Evolutionary conservation across 2,329 filamentous ascomycete genomes (phyloP), one percentile per base, ranked within the genome.

Genomic region (Colletotrichum ledebouriae): DNA sequence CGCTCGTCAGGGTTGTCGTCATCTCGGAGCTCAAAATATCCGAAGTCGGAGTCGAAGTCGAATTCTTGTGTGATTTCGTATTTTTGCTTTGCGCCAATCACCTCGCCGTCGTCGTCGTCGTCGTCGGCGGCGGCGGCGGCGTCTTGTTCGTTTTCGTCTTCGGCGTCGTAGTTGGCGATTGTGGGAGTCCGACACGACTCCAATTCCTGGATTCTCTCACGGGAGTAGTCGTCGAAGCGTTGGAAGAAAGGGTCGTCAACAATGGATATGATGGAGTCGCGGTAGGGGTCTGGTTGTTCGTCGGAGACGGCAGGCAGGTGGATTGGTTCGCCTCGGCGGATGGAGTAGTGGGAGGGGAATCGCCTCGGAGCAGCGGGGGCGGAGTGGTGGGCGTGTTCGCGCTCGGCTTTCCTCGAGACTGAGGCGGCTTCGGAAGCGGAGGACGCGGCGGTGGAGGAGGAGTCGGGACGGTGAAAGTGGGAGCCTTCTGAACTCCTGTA

Each of bases 171-270:
- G 68, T 74, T 71, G 22, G 73, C 71, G 62, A 75, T 71, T 37
- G 72, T 72, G 56, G 59, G 71, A 70, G 39, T n/a, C 61, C 56
- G 63, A 59, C 34, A 72, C 73, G 63, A 75, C 29, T 71, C 70
- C 34, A 71, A 69, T 41, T 39, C 73, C 63, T 72, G 75, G 59
- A 76, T 67, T 68, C 77, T 75, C 60, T 75, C 73, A 41, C 74
- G 72, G 49, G 77, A 73, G 66, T 77, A 75, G 42, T 77, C 74
- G 75, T 83, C 77, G 71, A 83, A 83, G 71, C 80, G 81, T 72
- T 82, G 81, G 77, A 86, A 85, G 75, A 87, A 86, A 34, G 84
- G 84, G 71, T 87, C 85, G 80, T 88, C 84, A 74, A 85, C 78
- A 69, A 87, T 85, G 67, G 85, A 87, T 58, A 81, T 76, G 71